A percentile compares a stretch with the other conserved stretches of the same genome.
These are phyloP conservation scores for Trifolium subterraneum DNA, from an alignment of 306 rosid species.

Conservation along the genomic window DNA sequence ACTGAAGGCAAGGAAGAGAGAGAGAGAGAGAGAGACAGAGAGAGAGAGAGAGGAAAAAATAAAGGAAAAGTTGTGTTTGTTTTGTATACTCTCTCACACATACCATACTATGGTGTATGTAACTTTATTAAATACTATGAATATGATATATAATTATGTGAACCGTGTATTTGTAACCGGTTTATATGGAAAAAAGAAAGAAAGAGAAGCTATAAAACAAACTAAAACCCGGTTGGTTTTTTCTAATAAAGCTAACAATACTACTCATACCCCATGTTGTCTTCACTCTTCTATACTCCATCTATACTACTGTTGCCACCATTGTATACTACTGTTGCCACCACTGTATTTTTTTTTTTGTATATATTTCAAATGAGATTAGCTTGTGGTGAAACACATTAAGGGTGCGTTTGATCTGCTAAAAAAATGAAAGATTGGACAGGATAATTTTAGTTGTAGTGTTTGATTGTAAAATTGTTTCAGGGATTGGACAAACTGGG, in stretches of 20 bases:
- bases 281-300: neutral
- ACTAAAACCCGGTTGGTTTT: conserved; percentile 23
- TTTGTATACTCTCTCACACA: neutral
- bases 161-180: conserved; percentile 10
- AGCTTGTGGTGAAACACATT: too few species aligned
- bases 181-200: conserved; percentile 13
- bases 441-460: too few species aligned
- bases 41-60: neutral
- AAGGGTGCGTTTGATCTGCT: too few species aligned
- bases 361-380: too few species aligned
- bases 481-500: too few species aligned
- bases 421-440: too few species aligned
- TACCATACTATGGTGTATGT: neutral
- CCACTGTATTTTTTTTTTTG: too few species aligned
- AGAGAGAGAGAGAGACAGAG: neutral
- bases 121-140: neutral
- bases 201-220: conserved; percentile 9
- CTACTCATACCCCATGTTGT: neutral
- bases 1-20: conserved; percentile 19
- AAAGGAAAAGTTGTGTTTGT: conserved; percentile 32
- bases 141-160: conserved; percentile 5
- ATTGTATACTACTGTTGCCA: neutral
- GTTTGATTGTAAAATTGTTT: too few species aligned
- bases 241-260: neutral
- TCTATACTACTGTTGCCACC: neutral